Evolutionary conservation across 2,329 filamentous ascomycete species (phyloP).

Genomic region (Tolypocladium sp.): DNA sequence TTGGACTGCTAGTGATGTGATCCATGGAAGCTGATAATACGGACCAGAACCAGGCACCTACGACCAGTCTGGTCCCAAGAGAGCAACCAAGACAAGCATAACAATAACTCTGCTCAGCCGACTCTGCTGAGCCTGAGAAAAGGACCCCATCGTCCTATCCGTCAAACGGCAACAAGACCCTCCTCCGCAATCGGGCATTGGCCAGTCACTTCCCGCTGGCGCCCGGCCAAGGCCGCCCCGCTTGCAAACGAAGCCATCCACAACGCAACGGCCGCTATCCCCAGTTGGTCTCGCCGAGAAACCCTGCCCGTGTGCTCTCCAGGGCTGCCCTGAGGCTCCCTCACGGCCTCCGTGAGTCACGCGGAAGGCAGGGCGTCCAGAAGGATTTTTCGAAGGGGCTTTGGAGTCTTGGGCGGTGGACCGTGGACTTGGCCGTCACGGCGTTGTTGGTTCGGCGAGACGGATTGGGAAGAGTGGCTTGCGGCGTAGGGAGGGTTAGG

Average conservation of each 20-base stretch:
- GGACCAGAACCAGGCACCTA: too few relatives aligned
- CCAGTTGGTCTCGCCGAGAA: constrained; percentile 5
- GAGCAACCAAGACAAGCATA: background rate
- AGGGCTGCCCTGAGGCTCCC: background rate
- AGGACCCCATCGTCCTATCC: background rate
- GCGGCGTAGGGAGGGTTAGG: background rate
- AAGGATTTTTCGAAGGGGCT: background rate
- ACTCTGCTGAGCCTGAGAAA: background rate
- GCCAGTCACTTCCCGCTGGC: background rate
- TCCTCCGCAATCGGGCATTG: background rate
- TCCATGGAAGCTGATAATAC: background rate
- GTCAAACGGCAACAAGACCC: background rate
- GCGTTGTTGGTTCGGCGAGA: constrained; percentile 3
- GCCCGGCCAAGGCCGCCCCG: background rate
- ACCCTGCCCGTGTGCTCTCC: background rate
- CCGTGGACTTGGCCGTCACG: background rate
- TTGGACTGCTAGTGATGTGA: background rate
- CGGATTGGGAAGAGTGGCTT: constrained; percentile 1
- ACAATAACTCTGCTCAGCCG: background rate
- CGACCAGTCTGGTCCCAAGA: too few relatives aligned
- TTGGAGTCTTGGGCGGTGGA: background rate
- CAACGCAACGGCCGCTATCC: background rate
- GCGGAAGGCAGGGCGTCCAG: background rate
- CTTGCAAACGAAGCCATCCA: background rate
- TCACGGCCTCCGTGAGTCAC: background rate